A percentile compares a stretch with the other conserved stretches of the same genome.
phyloP scores from a whole-genome alignment of 2,329 filamentous ascomycete species.

The Paracamarosporium sp. region DNA sequence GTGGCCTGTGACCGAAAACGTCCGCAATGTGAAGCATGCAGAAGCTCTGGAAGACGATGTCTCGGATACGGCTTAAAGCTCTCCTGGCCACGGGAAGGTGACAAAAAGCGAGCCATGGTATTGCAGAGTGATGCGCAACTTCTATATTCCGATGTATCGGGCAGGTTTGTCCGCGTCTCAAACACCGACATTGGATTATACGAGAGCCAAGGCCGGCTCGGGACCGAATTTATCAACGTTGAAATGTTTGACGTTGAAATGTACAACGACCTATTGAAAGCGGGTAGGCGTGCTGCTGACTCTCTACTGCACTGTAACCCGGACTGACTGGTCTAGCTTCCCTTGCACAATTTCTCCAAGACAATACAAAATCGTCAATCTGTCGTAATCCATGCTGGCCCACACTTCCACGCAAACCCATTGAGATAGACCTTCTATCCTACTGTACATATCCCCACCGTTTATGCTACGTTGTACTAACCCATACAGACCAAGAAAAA shows the following conservation, averaged over 20 bases:
- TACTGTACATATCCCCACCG: slow-evolving; percentile 12
- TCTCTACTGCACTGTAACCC: not conserved
- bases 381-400: slow-evolving; percentile 14
- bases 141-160: not conserved
- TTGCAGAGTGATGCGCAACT: not conserved
- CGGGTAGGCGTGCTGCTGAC: not conserved
- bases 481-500: slow-evolving; percentile 8
- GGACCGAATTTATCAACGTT: slow-evolving; percentile 1
- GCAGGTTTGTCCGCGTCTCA: slow-evolving; percentile 10
- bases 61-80: slow-evolving; percentile 21
- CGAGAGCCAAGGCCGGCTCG: not conserved
- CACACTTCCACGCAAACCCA: slow-evolving; percentile 3
- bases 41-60: slow-evolving; percentile 10
- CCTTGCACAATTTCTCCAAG: not conserved
- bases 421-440: slow-evolving; percentile 11
- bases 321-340: not conserved
- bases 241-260: not conserved
- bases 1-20: slow-evolving; percentile 19
- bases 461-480: not conserved
- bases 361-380: not conserved
- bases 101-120: slow-evolving; percentile 10
- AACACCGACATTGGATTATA: slow-evolving; percentile 8
- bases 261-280: not conserved
- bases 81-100: slow-evolving; percentile 20
- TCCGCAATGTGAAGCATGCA: slow-evolving; percentile 16